These are phyloP conservation scores for Cyclotella kingstonii DNA, from an alignment of 108 stramenopile species.

Conservation along the genomic window DNA sequence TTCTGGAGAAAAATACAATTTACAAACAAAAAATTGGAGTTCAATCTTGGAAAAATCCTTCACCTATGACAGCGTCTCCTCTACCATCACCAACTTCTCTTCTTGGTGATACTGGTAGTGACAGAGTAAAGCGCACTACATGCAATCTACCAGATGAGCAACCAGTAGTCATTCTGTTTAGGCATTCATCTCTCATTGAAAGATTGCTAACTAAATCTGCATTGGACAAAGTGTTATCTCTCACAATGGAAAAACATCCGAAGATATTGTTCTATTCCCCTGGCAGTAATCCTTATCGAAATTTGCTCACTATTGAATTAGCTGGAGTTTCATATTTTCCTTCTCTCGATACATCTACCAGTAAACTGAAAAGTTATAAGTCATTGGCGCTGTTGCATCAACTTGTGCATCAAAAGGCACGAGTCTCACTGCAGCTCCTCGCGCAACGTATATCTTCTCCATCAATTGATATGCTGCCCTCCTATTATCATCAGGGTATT, in stretches of 20 bases:
- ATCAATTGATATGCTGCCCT: neutral
- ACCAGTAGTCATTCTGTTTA: constrained; percentile 52
- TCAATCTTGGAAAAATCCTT: neutral
- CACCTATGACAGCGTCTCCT: no score
- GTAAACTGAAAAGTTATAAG: neutral
- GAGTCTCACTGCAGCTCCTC: constrained; percentile 8
- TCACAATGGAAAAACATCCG: constrained; percentile 11
- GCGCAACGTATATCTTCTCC: neutral
- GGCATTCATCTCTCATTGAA: constrained; percentile 74
- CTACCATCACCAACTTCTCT: no score
- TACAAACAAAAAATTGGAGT: neutral
- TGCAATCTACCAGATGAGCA: neutral
- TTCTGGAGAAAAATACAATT: constrained; percentile 18
- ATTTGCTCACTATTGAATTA: constrained; percentile 49
- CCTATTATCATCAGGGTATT: neutral
- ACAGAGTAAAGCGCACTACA: no score
- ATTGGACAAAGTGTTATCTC: constrained; percentile 48
- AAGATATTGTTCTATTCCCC: constrained; percentile 23
- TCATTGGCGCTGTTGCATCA: constrained; percentile 5
- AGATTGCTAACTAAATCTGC: constrained; percentile 56
- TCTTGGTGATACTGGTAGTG: no score
- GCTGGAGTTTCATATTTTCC: constrained; percentile 16
- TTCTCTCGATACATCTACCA: neutral
- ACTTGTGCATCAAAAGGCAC: neutral
- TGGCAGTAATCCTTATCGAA: constrained; percentile 32